phyloP scores from a whole-genome alignment of 257 asterid species.

The Perilla frutescens region DNA sequence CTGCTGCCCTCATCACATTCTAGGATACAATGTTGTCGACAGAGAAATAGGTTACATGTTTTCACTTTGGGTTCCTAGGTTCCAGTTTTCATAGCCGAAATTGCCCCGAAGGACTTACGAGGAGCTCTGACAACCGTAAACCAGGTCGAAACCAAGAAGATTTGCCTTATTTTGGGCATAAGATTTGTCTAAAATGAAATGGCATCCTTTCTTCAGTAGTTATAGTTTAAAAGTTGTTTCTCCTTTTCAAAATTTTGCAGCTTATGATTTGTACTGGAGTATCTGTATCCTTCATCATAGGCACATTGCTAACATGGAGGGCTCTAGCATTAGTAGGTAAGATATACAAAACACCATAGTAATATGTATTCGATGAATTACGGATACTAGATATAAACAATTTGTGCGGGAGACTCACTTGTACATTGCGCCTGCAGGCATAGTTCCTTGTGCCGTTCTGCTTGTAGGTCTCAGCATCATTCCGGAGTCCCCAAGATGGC shows the following conservation, averaged over 20 bases:
- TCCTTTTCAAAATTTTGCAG: constrained; percentile 45
- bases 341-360: constrained; percentile 10
- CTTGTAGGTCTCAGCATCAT: constrained; percentile 69
- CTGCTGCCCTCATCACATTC: not conserved
- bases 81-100: constrained; percentile 91
- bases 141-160: constrained; percentile 57
- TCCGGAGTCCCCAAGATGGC: constrained; percentile 98
- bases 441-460: constrained; percentile 75
- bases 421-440: constrained; percentile 53
- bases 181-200: not conserved
- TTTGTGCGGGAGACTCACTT: constrained; percentile 25
- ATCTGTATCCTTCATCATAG: constrained; percentile 86
- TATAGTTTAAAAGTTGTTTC: not conserved
- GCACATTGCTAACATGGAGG: constrained; percentile 84
- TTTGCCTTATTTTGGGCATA: not conserved
- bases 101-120: constrained; percentile 84
- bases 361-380: constrained; percentile 2
- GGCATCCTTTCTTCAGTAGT: not conserved
- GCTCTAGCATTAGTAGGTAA: constrained; percentile 74
- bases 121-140: constrained; percentile 86
- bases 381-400: not conserved
- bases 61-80: constrained; percentile 49
- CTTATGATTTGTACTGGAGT: constrained; percentile 84
- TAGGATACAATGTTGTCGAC: not conserved
- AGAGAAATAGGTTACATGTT: not conserved